Percentiles rank a stretch among this genome's conserved stretches.
phyloP scores from a whole-genome alignment of 345 rosid species.

The Eucalyptus tenuipes region DNA sequence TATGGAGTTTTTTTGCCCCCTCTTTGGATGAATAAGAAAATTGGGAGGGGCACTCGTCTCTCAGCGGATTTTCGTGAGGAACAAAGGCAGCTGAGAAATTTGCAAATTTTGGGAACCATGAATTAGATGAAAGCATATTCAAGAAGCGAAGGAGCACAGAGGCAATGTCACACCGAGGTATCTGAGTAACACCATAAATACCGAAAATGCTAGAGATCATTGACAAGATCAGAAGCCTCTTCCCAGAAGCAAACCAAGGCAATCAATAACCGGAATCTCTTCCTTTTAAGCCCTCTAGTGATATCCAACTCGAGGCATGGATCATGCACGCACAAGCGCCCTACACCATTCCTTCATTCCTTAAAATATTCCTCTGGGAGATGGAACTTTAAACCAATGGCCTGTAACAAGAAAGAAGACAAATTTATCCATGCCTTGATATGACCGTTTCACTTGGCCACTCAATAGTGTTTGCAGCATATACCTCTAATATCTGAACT shows the following conservation, averaged over 20 bases:
- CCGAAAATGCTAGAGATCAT: background rate
- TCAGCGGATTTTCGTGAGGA: background rate
- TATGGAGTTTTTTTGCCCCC: background rate
- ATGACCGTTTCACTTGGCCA: background rate
- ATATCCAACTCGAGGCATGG: background rate
- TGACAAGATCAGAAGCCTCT: background rate
- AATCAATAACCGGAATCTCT: background rate
- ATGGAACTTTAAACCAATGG: conserved; percentile 55
- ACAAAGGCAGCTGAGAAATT: background rate
- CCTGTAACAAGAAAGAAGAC: conserved; percentile 29
- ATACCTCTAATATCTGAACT: background rate
- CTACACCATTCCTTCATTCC: background rate
- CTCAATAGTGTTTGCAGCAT: background rate
- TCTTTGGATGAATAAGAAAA: background rate
- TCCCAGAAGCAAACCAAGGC: background rate
- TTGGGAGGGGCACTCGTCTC: background rate
- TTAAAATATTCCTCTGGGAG: conserved; percentile 70
- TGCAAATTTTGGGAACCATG: background rate
- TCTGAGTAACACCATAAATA: background rate
- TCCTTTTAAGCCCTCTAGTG: background rate
- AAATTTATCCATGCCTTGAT: background rate
- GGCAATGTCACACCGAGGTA: background rate
- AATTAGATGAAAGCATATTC: background rate
- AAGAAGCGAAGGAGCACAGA: background rate
- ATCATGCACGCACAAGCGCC: background rate